Base-by-base conservation (phyloP, 148 eudicot genomes). In the Cornus suecica region DNA sequence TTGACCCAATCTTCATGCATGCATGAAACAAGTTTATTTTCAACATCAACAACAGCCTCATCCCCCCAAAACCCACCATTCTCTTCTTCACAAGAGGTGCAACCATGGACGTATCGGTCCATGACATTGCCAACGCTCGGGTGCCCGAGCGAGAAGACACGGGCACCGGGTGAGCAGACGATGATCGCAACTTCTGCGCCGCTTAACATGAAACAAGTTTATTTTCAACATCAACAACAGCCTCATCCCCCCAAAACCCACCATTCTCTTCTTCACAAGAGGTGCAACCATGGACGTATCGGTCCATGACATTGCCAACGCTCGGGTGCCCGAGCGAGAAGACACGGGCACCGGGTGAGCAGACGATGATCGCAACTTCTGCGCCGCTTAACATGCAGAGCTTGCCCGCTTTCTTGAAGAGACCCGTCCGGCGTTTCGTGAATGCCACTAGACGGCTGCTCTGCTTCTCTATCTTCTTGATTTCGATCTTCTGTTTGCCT, bases 321-420 rank as follows among this genome's bases (percentile, higher is more conserved):
- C 18, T 48, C 10, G 2, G 54, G 54, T 48, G 54, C 2, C 54
- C 54, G 18, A 48, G 10, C 2, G 54, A 10, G 54, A 48, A 48
- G 1, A 48, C 42, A 8, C 28, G 66, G 2, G 24, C 11, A 2
- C 79, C 79, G 32, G 70, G 60, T 8, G 79, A 76, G 56, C 68
- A 64, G 65, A 76, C 79, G 73, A 76, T 41, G 15, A 76, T 58
- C 15, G 79, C 79, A 3, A 68, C 37, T 31, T 76, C 73, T 5
- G 79, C 73, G 15, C 79, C 79, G 25, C 58, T 69, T 8, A 77
- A 74, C 7, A 70, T 45, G 62, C 79, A 69, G 28, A 77, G 74
- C 29, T 77, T 74, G 62, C 79, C 69, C 23, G 79, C 79, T 42
- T 77, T 77, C 29, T 77, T 77, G 74, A 77, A 77, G 9, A 77